Evolutionary conservation across 2,329 filamentous ascomycete species (phyloP).

Genomic region (Ascochyta viciae-villosae): DNA sequence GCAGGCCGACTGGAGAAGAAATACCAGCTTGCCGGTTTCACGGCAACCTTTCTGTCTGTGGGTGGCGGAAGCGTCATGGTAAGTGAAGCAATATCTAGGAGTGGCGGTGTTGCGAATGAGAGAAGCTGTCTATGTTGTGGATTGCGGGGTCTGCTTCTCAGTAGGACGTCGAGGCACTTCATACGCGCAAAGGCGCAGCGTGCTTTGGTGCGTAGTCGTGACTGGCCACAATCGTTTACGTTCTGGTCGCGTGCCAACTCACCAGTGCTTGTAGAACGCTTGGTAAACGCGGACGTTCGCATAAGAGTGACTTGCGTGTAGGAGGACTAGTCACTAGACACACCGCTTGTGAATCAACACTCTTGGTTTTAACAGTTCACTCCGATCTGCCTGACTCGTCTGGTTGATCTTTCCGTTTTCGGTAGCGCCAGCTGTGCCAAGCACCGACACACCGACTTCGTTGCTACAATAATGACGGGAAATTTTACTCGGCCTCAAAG

Average conservation of each 20-base stretch:
- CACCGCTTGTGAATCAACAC: background rate
- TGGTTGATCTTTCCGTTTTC: conserved; percentile 2
- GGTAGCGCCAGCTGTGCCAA: conserved; percentile 11
- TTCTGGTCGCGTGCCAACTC: conserved; percentile 43
- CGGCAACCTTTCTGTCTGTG: background rate
- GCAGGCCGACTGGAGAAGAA: background rate
- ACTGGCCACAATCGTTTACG: conserved; percentile 29
- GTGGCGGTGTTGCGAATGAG: background rate
- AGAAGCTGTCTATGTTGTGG: background rate
- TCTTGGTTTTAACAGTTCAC: background rate
- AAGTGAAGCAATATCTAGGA: background rate
- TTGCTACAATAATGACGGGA: conserved; percentile 32
- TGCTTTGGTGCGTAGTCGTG: conserved; percentile 36
- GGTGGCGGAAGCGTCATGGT: background rate
- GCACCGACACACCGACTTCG: conserved; percentile 18
- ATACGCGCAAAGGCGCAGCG: conserved; percentile 47
- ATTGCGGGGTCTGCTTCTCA: conserved; percentile 31
- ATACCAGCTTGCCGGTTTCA: background rate
- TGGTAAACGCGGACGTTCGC: conserved; percentile 5
- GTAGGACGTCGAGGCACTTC: conserved; percentile 36
- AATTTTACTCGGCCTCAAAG: conserved; percentile 33
- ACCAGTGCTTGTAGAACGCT: conserved; percentile 32
- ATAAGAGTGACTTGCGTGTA: background rate
- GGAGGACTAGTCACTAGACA: background rate
- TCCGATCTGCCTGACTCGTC: conserved; percentile 6